phyloP scores from a whole-genome alignment of 331 rosid genomes.

The Phaseolus coccineus region DNA sequence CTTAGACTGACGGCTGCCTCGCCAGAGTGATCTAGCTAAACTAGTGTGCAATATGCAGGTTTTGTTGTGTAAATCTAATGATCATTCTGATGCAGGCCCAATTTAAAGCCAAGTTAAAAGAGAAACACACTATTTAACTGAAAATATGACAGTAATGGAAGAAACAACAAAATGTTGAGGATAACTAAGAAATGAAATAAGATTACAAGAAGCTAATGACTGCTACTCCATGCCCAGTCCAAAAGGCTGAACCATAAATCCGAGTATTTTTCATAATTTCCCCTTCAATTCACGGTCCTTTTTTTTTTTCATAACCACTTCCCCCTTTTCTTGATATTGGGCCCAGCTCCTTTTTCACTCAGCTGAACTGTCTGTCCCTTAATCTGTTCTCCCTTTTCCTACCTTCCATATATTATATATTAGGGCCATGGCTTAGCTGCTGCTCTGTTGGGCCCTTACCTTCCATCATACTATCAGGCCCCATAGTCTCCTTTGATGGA shows the following conservation, averaged over 20 bases:
- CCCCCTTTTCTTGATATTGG: neutral
- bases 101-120: neutral
- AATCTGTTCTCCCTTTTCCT: neutral
- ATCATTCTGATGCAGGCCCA: neutral
- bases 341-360: neutral
- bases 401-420: conserved; percentile 1
- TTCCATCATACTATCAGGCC: neutral
- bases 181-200: neutral
- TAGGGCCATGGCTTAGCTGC: neutral
- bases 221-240: neutral
- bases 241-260: neutral
- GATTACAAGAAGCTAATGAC: neutral
- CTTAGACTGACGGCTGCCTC: conserved; percentile 2
- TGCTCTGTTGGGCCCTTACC: neutral
- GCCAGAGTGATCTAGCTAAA: conserved; percentile 22
- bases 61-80: conserved; percentile 18
- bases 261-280: neutral
- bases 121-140: neutral
- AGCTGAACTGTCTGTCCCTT: neutral
- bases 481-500: conserved; percentile 5
- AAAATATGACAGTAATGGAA: neutral
- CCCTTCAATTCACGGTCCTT: neutral
- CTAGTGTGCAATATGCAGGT: neutral
- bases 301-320: neutral
- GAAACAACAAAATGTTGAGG: neutral